phyloP scores from a whole-genome alignment of 1,139 yeast species.

The Diutina neorugosa region DNA sequence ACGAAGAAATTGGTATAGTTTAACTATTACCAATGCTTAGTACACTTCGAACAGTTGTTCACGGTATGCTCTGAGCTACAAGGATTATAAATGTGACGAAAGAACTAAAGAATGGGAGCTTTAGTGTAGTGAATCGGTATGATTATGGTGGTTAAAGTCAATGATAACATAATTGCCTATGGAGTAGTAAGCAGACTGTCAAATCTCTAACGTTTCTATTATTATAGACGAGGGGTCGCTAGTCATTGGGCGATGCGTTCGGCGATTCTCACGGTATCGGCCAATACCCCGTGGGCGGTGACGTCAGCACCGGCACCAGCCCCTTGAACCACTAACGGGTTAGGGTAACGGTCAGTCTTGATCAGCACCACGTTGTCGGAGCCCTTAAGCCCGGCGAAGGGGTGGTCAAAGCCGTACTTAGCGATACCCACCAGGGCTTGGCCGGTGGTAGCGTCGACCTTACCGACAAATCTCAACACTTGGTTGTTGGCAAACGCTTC shows the following conservation, averaged over 20 bases:
- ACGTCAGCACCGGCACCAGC: conserved; percentile 99
- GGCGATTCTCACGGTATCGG: conserved; percentile 83
- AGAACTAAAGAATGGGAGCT: too few species aligned
- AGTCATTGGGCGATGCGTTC: conserved; percentile 52
- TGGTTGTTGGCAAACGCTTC: conserved; percentile 76
- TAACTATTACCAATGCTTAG: too few species aligned
- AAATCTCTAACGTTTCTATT: too few species aligned
- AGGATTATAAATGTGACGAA: too few species aligned
- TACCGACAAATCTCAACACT: conserved; percentile 88
- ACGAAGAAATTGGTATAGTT: too few species aligned
- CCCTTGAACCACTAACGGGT: conserved; percentile 92
- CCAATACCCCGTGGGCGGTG: conserved; percentile 96
- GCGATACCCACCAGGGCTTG: conserved; percentile 78
- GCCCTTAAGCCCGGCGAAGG: conserved; percentile 91
- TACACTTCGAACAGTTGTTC: too few species aligned
- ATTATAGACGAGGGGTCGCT: background rate
- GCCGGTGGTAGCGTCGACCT: conserved; percentile 62
- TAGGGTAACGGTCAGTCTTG: conserved; percentile 80
- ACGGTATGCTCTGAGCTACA: too few species aligned
- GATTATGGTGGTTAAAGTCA: too few species aligned
- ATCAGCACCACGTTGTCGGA: conserved; percentile 92
- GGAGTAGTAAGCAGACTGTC: too few species aligned
- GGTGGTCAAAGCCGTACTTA: conserved; percentile 77
- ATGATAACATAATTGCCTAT: too few species aligned
- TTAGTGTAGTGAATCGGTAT: too few species aligned